Evolutionary conservation across 2,329 filamentous ascomycete genomes (phyloP).

Genomic region (Curvularia hawaiiensis): DNA sequence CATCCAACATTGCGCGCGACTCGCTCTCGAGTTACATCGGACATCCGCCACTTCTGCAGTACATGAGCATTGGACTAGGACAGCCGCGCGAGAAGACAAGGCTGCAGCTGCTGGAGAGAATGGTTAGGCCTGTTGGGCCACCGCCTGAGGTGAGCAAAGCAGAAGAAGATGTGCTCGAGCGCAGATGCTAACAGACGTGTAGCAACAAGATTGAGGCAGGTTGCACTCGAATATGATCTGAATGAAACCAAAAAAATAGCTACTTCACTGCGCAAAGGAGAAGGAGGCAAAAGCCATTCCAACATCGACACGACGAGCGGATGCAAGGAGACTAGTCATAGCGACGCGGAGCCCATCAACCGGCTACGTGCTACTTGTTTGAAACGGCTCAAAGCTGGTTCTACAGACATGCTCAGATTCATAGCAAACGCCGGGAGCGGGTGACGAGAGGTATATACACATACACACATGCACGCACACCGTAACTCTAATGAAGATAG

Average conservation of each 20-base stretch:
- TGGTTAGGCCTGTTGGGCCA: conserved; percentile 69
- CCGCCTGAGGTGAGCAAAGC: conserved; percentile 62
- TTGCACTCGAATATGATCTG: not conserved
- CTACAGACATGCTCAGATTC: conserved; percentile 10
- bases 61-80: conserved; percentile 88
- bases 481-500: conserved; percentile 10
- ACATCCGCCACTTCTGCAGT: conserved; percentile 84
- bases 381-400: conserved; percentile 6
- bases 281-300: conserved; percentile 1
- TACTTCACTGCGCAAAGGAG: not conserved
- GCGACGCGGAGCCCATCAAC: conserved; percentile 1
- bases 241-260: not conserved
- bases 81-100: conserved; percentile 81
- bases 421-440: conserved; percentile 5
- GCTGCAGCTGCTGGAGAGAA: conserved; percentile 77
- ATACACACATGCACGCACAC: conserved; percentile 6
- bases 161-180: not conserved
- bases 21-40: conserved; percentile 88
- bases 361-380: conserved; percentile 13
- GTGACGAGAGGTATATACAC: conserved; percentile 4
- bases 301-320: conserved; percentile 2
- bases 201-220: conserved; percentile 31
- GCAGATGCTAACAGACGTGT: conserved; percentile 8
- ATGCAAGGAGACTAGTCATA: conserved; percentile 9
- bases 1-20: conserved; percentile 92